A percentile compares a stretch with the other conserved stretches of the same genome.
phyloP scores from a whole-genome alignment of 1,284 basidiomycete genomes.

The Tausonia pullulans region DNA sequence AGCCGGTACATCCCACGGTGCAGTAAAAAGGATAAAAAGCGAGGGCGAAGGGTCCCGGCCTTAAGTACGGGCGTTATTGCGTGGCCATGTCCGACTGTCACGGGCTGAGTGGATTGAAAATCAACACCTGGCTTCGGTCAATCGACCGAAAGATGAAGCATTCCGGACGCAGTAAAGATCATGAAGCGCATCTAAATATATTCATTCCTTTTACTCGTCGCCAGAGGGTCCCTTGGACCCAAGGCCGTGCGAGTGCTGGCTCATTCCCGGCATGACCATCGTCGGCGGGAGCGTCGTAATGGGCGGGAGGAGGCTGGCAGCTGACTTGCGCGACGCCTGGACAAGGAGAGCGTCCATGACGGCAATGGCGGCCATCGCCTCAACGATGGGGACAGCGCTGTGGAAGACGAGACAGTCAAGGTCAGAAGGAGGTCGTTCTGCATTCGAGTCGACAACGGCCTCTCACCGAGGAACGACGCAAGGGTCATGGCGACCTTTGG shows the following conservation, averaged over 20 bases:
- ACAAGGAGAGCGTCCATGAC: conserved; percentile 85
- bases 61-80: too few species aligned
- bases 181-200: too few species aligned
- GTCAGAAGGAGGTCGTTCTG: background rate
- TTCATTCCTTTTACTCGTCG: conserved; percentile 13
- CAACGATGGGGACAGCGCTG: conserved; percentile 89
- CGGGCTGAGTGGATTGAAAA: too few species aligned
- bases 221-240: conserved; percentile 13
- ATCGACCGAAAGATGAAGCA: too few species aligned
- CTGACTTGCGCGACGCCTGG: conserved; percentile 66
- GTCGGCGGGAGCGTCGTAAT: conserved; percentile 76
- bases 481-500: conserved; percentile 89
- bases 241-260: conserved; percentile 5
- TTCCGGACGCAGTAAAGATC: too few species aligned
- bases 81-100: too few species aligned
- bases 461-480: conserved; percentile 78
- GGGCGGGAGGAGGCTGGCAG: conserved; percentile 55
- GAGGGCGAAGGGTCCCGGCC: too few species aligned
- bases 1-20: too few species aligned
- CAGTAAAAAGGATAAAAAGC: too few species aligned
- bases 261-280: conserved; percentile 30
- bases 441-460: background rate
- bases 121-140: too few species aligned
- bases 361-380: conserved; percentile 92
- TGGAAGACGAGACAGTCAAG: background rate